Base-by-base conservation (phyloP, 2,329 filamentous ascomycete species). In the Macrophomina tecta region DNA sequence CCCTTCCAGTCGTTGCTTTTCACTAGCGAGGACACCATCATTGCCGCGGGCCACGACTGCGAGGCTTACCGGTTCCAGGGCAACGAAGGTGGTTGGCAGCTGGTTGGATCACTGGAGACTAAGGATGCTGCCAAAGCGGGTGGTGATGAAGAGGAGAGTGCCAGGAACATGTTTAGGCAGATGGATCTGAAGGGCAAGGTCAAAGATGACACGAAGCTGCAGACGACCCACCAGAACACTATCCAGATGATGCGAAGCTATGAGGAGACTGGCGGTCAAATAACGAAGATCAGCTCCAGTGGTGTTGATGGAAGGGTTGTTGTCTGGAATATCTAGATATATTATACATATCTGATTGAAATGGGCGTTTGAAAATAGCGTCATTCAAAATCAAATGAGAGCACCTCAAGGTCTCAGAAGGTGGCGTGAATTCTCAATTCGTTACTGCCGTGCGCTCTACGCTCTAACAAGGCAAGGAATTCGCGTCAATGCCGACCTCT, bases 171-270 rank as follows among this genome's bases (percentile, higher is more conserved):
- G 93, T 99, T 99, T 83, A 89, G 89, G 74, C 94, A 97, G 83
- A 98, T 99, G 95, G 95, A 99, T 80, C 85, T 99, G 71, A 97
- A 95, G 85, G 95, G 95, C 69, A 97, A 95, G 85, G 95, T 95
- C 69, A 97, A 97, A 81, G 93, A 97, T 74, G 94, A 98, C 78
- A 97, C 94, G 4, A 92, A 97, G 82, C 85, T 99, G 72, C 95
- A 93, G 82, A 98, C 95, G 11, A 89, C 95, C 55, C 95, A 99
- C 81, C 95, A 99, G 79, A 99, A 99, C 82, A 97, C 94, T 32
- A 92, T 99, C 76, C 93, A 88, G 75, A 97, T 89, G 2, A 83
- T 99, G 61, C 88, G 95, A 51, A 85, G 88, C 23, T 97, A 90
- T 77, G 88, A 93, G 73, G 86, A 86, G 66, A 83, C 84, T 49